Percentiles rank a stretch among this genome's conserved stretches.
Evolutionary conservation across 140 eudicot genomes (phyloP).

Genomic region (Flaveria floridana): DNA sequence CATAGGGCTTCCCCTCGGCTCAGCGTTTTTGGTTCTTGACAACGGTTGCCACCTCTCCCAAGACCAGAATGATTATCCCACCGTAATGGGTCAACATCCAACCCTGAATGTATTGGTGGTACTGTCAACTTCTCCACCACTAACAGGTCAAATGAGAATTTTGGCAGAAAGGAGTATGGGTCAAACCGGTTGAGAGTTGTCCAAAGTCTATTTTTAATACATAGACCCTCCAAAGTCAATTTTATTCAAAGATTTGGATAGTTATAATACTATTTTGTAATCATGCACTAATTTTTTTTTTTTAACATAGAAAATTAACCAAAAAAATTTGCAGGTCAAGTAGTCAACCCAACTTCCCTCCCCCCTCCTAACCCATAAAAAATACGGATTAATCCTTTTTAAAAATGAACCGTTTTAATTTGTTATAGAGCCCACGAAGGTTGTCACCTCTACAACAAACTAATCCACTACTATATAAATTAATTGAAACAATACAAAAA

Average conservation of each 20-base stretch:
- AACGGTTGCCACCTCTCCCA: not conserved
- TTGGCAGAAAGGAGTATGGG: slow-evolving; percentile 2
- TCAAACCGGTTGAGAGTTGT: slow-evolving; percentile 2
- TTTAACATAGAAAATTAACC: not conserved
- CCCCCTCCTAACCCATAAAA: too few relatives aligned
- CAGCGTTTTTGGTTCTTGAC: not conserved
- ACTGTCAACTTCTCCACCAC: not conserved
- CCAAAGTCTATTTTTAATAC: not conserved
- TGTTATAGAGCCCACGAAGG: not conserved
- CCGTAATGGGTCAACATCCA: not conserved
- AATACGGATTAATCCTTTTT: too few relatives aligned
- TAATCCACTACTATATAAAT: not conserved
- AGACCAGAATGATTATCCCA: not conserved
- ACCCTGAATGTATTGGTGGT: too few relatives aligned
- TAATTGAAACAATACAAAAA: not conserved
- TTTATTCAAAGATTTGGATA: not conserved
- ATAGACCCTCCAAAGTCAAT: not conserved
- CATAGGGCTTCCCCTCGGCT: not conserved
- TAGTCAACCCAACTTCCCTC: not conserved
- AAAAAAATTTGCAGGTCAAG: not conserved
- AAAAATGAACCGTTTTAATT: not conserved
- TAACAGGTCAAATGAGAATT: not conserved
- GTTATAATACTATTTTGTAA: not conserved
- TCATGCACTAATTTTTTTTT: not conserved
- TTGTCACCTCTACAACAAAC: not conserved